phyloP scores from a whole-genome alignment of 768 basidiomycete genomes.

The Russula abietina region DNA sequence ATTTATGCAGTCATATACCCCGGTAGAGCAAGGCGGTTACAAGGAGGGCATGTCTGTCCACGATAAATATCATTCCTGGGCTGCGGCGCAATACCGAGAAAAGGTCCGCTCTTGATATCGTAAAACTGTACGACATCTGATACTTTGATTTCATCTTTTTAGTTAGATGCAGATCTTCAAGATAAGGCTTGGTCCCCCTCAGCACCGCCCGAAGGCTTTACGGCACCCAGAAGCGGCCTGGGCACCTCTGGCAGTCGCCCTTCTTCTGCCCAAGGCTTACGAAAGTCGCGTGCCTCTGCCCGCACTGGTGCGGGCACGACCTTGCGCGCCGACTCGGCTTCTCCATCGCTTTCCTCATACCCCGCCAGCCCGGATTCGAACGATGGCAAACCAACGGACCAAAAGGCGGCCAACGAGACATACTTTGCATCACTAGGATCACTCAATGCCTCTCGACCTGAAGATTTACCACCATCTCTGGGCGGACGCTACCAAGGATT shows the following conservation, averaged over 20 bases:
- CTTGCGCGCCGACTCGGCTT: slow-evolving; percentile 49
- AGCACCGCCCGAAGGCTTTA: slow-evolving; percentile 48
- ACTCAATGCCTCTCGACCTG: slow-evolving; percentile 71
- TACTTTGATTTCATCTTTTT: not conserved
- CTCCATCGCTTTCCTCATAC: slow-evolving; percentile 47
- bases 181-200: slow-evolving; percentile 78
- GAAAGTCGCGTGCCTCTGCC: slow-evolving; percentile 74
- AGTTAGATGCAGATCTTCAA: slow-evolving; percentile 75
- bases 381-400: slow-evolving; percentile 42
- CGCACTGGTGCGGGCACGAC: slow-evolving; percentile 45
- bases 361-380: slow-evolving; percentile 35
- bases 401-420: slow-evolving; percentile 76
- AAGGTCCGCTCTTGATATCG: slow-evolving; percentile 50
- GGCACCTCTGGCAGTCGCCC: slow-evolving; percentile 50
- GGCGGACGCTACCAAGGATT: slow-evolving; percentile 94
- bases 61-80: slow-evolving; percentile 90
- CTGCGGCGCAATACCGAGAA: slow-evolving; percentile 89
- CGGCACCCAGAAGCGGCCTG: slow-evolving; percentile 32
- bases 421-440: slow-evolving; percentile 83
- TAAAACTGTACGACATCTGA: slow-evolving; percentile 5
- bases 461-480: slow-evolving; percentile 83
- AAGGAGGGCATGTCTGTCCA: slow-evolving; percentile 53
- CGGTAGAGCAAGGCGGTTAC: slow-evolving; percentile 64
- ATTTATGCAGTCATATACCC: slow-evolving; percentile 68
- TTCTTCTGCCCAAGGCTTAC: slow-evolving; percentile 72